These are phyloP conservation scores for Herpotrichia juniperi DNA, from an alignment of 2,329 filamentous ascomycete species.

Conservation along the genomic window DNA sequence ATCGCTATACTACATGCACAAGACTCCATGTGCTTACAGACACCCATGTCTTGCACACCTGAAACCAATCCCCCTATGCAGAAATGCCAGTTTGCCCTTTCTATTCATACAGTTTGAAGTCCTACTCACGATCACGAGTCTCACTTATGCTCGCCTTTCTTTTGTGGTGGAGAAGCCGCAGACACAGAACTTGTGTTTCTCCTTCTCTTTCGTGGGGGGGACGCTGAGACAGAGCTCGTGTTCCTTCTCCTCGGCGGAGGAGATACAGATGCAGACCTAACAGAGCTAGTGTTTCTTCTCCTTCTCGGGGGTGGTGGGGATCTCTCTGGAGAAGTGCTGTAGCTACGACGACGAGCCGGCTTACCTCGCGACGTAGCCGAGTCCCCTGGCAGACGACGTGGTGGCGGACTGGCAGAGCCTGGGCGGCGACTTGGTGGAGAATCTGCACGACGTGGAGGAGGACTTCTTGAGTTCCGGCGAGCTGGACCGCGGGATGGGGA, in stretches of 20 bases:
- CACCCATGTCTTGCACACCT: background rate
- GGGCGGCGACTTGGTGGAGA: background rate
- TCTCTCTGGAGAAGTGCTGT: background rate
- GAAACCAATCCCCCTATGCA: background rate
- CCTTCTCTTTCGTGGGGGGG: background rate
- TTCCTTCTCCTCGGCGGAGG: constrained; percentile 1
- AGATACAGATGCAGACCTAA: constrained; percentile 3
- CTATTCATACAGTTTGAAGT: background rate
- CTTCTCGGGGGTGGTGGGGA: constrained; percentile 1
- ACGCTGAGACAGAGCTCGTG: background rate
- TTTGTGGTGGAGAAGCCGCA: background rate
- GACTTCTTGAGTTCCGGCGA: background rate
- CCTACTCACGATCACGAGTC: background rate
- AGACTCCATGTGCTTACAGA: background rate
- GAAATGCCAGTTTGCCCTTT: background rate
- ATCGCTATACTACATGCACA: background rate
- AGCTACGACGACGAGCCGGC: background rate
- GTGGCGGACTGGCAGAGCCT: background rate
- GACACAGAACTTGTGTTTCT: constrained; percentile 2
- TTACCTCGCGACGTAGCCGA: background rate
- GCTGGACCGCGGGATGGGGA: constrained; percentile 11
- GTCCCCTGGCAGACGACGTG: background rate
- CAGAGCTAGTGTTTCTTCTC: constrained; percentile 1
- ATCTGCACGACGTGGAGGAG: background rate
- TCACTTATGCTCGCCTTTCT: background rate